Base-by-base conservation (phyloP, 2,329 filamentous ascomycete genomes). In the Neophaeococcomyces mojaviensis region DNA sequence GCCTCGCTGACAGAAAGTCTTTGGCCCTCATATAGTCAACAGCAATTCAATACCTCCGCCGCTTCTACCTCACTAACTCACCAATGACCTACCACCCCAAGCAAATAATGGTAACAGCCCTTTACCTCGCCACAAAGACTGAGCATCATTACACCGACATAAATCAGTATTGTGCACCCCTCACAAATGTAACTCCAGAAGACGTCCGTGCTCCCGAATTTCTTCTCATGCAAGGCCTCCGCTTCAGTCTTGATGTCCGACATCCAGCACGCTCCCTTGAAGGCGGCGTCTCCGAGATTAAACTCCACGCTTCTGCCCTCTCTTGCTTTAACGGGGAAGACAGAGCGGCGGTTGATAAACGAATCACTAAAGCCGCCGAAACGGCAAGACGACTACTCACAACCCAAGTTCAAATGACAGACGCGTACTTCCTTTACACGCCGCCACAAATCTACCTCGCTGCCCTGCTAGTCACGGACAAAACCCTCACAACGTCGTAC, bases 391-490 rank as follows among this genome's bases (percentile, higher is more conserved):
- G 82, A 16, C 74, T 87, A 38, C 77, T 94, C 45, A 87, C 87
- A 60, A 84, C 81, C 45, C 85, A 86, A 47, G 86, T 88, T 0
- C 71, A 94, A 41, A 76, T 96, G 50, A 95, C 90, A 20, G 92
- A 98, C 59, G 88, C 80, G n/a, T 97, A 97, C 68, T 96, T 97
- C 67, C 84, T 95, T 65, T 97, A 86, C 68, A 90, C 90, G 0
- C 92, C 92, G 0, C 85, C 86, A 19, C 92, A 98, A 64, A 94
- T 97, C 62, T 89, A 89, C 81, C 76, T 97, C 49, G 83, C 87
- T 0, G 81, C 89, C 0, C 68, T 96, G 22, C 73, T 83, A 12
- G 75, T 94, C 42, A 86, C 82, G 0, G 90, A 97, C 61, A 57
- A 59, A 20, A 66, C 67, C 2, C 58, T 73, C 4, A 62, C 64